Conservation (phyloP, 345 rosid species). For the Turritis glabra region DNA sequence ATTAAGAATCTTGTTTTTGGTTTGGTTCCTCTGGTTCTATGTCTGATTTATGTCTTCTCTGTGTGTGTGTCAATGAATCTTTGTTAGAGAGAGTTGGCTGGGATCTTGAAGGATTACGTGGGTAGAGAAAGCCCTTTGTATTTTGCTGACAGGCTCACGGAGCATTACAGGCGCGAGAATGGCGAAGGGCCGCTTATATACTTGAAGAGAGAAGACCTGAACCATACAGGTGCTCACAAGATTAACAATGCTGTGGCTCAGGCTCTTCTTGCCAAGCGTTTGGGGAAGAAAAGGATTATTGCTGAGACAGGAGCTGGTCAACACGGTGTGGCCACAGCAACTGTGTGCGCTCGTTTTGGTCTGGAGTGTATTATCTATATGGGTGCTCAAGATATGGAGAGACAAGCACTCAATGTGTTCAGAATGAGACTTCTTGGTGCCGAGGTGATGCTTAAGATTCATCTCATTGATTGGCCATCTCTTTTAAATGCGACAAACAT, state of each 20-base stretch:
- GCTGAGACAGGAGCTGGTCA: slow-evolving; percentile 99
- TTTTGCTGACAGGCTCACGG: slow-evolving; percentile 82
- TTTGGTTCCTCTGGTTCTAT: neutral
- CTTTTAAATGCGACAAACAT: neutral
- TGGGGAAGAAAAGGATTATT: slow-evolving; percentile 83
- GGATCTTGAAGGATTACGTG: slow-evolving; percentile 87
- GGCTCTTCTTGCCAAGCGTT: slow-evolving; percentile 79
- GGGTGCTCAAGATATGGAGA: slow-evolving; percentile 98
- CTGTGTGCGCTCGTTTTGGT: slow-evolving; percentile 89
- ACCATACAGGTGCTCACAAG: slow-evolving; percentile 94
- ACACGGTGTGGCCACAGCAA: slow-evolving; percentile 97
- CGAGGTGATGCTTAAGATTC: slow-evolving; percentile 47
- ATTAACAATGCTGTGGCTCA: slow-evolving; percentile 91
- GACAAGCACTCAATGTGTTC: slow-evolving; percentile 89
- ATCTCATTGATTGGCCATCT: neutral
- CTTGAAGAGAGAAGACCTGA: slow-evolving; percentile 95
- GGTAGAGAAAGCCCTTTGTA: slow-evolving; percentile 93
- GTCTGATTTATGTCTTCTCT: neutral
- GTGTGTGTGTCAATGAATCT: slow-evolving; percentile 14
- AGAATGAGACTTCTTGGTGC: slow-evolving; percentile 94
- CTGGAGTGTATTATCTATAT: slow-evolving; percentile 78
- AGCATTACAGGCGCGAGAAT: slow-evolving; percentile 70
- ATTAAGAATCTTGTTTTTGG: neutral
- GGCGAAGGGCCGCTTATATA: slow-evolving; percentile 87
- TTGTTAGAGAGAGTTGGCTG: slow-evolving; percentile 66